Evolutionary conservation across 2,329 filamentous ascomycete genomes (phyloP), one percentile per base, ranked within the genome.

Genomic region (Epichloe festucae): DNA sequence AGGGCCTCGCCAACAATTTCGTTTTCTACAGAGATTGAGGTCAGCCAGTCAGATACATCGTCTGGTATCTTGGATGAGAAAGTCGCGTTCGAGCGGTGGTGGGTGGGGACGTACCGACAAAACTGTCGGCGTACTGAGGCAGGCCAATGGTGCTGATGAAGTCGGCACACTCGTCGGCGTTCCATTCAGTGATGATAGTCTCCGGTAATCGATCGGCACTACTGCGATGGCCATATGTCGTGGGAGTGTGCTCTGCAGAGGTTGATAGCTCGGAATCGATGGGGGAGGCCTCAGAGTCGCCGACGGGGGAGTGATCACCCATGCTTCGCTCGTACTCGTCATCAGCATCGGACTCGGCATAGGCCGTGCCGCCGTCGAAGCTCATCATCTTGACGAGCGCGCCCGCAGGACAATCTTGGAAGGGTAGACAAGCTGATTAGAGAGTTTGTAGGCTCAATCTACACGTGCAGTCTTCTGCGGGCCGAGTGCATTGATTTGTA

Each of bases 1-100:
- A 98, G 74, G 49, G 88, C 91, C 66, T 97, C 89, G 57, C 93
- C 93, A 39, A 90, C 85, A 60, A 98, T 94, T 57, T 89, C 89
- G 64, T 98, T 95, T 63, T 96, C 93, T 93, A 66, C 49, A 52
- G 34, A 36, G 41, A 46, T 27, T 27, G 44, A 41, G 53, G 61
- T 59, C 56, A 64, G 27, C 21, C 21, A 21, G 27, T 34, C n/a
- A 11, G 3, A 19, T 43, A 11, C 19, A 19, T 43, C 41, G 11
- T 21, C 17, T 5, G 19, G 8, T 19, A 19, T 21, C 41, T 5
- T 6, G 41, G 12, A 12, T 8, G 41, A 19, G 41, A 19, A 6
- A 5, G 17, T 43, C 41, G 17, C 2, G 41, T 17, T 43, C 19
- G 42, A 17, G 34, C 27, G 27, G 27, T 14, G 27, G 40, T 2